phyloP scores from a whole-genome alignment of 1,284 basidiomycete genomes.

The Heterobasidion parviporum region DNA sequence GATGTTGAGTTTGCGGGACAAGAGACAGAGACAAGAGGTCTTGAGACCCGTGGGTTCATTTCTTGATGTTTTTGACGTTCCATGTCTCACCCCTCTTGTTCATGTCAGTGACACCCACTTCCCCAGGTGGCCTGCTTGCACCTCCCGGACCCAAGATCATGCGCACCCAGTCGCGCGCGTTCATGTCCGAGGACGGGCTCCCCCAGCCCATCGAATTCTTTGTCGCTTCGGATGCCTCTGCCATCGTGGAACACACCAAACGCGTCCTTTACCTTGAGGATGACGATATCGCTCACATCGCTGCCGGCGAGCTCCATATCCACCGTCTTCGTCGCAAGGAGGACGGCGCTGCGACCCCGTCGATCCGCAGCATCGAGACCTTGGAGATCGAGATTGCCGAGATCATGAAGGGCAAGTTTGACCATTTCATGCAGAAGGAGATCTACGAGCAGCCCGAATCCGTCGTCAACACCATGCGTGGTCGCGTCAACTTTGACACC shows the following conservation, averaged over 20 bases:
- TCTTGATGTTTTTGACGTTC: background rate
- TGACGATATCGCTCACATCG: conserved; percentile 97
- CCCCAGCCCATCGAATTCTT: conserved; percentile 99
- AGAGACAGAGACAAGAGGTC: conserved; percentile 50
- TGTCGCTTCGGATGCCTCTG: conserved; percentile 94
- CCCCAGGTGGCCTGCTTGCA: conserved; percentile 59
- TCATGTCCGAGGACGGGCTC: conserved; percentile 97
- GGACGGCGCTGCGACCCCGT: conserved; percentile 60
- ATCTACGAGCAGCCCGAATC: conserved; percentile 99
- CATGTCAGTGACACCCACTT: conserved; percentile 35
- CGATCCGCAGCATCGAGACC: conserved; percentile 96
- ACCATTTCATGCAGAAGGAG: conserved; percentile 99
- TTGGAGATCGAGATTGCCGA: conserved; percentile 98
- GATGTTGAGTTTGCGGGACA: conserved; percentile 90
- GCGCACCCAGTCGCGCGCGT: conserved; percentile 94
- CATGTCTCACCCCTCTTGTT: conserved; percentile 2
- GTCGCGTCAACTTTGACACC: conserved; percentile 97
- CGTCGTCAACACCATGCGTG: conserved; percentile 99
- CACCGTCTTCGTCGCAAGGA: conserved; percentile 91
- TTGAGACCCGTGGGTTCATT: conserved; percentile 49
- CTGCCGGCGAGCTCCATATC: conserved; percentile 96
- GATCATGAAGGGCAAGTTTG: conserved; percentile 99
- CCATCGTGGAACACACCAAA: conserved; percentile 98
- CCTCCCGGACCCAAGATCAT: conserved; percentile 85
- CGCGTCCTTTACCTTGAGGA: conserved; percentile 98